phyloP scores from a whole-genome alignment of 2,329 filamentous ascomycete genomes.

The Colletotrichum liaoningense region DNA sequence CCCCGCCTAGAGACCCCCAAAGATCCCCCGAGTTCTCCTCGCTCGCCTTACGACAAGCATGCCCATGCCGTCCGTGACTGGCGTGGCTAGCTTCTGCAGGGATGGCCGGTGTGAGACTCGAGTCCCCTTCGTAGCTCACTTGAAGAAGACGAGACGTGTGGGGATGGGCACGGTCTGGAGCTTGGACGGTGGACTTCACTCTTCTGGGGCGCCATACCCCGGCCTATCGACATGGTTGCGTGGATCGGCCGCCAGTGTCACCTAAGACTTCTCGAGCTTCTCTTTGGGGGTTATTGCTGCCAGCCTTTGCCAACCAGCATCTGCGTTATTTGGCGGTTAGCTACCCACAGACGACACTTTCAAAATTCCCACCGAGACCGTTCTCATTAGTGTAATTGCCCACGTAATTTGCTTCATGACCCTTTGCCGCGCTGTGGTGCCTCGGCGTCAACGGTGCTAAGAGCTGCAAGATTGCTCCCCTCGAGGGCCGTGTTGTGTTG shows the following conservation, averaged over 20 bases:
- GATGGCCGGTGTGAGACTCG: background rate
- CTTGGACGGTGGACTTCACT: conserved; percentile 9
- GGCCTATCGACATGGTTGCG: conserved; percentile 12
- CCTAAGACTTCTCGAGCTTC: conserved; percentile 7
- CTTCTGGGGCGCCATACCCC: conserved; percentile 24
- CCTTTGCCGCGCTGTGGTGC: background rate
- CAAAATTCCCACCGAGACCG: conserved; percentile 1
- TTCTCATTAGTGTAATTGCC: conserved; percentile 8
- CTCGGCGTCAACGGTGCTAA: background rate
- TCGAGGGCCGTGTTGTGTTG: background rate
- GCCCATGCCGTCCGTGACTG: conserved; percentile 18
- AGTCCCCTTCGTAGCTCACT: background rate
- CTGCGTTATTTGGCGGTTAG: background rate
- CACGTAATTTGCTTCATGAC: conserved; percentile 8
- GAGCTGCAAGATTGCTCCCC: background rate
- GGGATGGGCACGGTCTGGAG: conserved; percentile 33
- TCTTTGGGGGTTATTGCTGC: background rate
- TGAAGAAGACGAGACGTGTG: conserved; percentile 32
- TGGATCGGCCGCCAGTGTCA: conserved; percentile 29
- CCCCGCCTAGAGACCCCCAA: background rate
- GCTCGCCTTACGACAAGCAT: conserved; percentile 25
- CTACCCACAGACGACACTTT: conserved; percentile 16
- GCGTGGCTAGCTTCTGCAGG: conserved; percentile 24
- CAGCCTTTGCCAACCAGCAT: conserved; percentile 4
- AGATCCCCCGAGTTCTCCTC: conserved; percentile 10